These are phyloP conservation scores for Fusarium luffae DNA, from an alignment of 2,329 filamentous ascomycete species.

Conservation along the genomic window DNA sequence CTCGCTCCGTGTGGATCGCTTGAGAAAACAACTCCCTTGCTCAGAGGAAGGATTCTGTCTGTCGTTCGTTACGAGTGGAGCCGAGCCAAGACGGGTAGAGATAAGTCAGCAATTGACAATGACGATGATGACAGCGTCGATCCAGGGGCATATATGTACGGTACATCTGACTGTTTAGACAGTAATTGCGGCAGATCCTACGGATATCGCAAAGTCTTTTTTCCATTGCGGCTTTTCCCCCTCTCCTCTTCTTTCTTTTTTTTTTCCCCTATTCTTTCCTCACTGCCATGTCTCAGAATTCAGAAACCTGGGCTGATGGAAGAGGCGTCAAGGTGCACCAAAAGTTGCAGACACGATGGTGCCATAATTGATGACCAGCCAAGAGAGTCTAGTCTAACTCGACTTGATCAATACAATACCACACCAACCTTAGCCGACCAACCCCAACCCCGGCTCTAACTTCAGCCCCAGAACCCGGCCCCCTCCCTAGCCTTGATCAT, in stretches of 20 bases:
- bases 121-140: conserved; percentile 38
- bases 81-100: conserved; percentile 32
- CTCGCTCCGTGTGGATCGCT: conserved; percentile 7
- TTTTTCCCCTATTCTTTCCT: background rate
- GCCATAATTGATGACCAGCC: conserved; percentile 8
- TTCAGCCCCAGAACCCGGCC: conserved; percentile 15
- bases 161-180: background rate
- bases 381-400: background rate
- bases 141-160: conserved; percentile 18
- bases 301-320: conserved; percentile 16
- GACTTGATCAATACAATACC: background rate
- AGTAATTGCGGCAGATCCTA: conserved; percentile 1
- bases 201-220: background rate
- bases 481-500: conserved; percentile 1
- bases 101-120: conserved; percentile 32
- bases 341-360: conserved; percentile 29
- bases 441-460: conserved; percentile 18
- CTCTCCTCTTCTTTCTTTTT: background rate
- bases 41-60: conserved; percentile 1
- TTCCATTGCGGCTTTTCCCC: background rate
- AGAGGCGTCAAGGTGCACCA: conserved; percentile 27
- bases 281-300: background rate
- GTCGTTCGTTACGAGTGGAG: conserved; percentile 29
- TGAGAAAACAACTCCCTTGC: background rate
- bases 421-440: background rate